phyloP scores from a whole-genome alignment of 805 yeast species.

The Huiozyma naganishii region DNA sequence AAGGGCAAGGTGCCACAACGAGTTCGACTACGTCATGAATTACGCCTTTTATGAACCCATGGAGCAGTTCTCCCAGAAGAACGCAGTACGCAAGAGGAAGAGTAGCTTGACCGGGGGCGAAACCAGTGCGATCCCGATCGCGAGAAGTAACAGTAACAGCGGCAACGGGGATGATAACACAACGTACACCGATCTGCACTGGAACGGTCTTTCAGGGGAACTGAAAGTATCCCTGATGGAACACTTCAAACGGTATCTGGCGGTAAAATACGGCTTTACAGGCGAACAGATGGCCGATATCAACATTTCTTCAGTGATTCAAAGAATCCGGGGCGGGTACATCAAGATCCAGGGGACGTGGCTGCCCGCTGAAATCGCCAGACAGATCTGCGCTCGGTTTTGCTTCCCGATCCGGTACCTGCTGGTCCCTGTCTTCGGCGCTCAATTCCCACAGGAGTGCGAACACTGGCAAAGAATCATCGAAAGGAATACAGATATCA shows the following conservation, averaged over 20 bases:
- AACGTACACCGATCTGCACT: constrained; percentile 24
- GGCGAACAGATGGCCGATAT: constrained; percentile 9
- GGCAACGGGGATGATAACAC: not conserved
- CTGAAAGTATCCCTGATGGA: constrained; percentile 11
- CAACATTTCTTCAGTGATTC: constrained; percentile 23
- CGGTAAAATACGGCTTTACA: constrained; percentile 3
- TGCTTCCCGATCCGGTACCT: constrained; percentile 70
- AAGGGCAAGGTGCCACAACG: constrained; percentile 8
- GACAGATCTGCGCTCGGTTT: constrained; percentile 56
- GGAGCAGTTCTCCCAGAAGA: not conserved
- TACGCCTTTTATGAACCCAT: constrained; percentile 15
- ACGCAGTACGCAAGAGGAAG: constrained; percentile 3
- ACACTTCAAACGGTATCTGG: constrained; percentile 8
- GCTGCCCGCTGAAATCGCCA: constrained; percentile 66
- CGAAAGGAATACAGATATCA: constrained; percentile 3
- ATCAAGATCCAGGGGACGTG: constrained; percentile 92
- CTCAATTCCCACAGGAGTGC: constrained; percentile 38
- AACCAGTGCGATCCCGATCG: not conserved
- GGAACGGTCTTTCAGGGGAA: constrained; percentile 20
- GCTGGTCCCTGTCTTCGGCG: constrained; percentile 72
- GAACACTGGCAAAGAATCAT: constrained; percentile 8
- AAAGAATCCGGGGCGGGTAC: constrained; percentile 81
- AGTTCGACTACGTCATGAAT: constrained; percentile 12
- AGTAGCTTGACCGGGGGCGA: not conserved
- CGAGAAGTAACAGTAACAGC: not conserved